These are phyloP conservation scores for Corrigiola litoralis DNA, from an alignment of 179 eudicot species.

Conservation along the genomic window DNA sequence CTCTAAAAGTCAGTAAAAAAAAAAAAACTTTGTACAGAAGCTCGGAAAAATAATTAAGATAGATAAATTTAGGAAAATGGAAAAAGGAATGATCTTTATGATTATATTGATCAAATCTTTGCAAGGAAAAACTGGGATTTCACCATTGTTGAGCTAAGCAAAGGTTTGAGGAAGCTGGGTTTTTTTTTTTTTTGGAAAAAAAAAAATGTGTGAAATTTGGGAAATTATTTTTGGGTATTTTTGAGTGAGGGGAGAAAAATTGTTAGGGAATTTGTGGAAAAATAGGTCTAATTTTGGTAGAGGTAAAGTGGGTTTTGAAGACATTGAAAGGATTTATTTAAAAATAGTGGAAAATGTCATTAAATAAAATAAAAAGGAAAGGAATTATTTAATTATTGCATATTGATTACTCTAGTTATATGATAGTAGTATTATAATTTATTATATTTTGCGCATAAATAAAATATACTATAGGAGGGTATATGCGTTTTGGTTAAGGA, in stretches of 20 bases:
- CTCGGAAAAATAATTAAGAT: not conserved
- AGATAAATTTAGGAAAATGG: constrained; percentile 24
- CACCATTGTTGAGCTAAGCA: not conserved
- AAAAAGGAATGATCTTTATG: constrained; percentile 29
- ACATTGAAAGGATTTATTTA: constrained; percentile 12
- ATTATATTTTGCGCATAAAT: constrained; percentile 20
- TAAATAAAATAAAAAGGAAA: constrained; percentile 15
- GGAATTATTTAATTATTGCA: constrained; percentile 23
- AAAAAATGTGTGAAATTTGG: not conserved
- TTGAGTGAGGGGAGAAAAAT: not conserved
- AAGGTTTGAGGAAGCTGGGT: not conserved
- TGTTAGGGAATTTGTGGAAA: not conserved
- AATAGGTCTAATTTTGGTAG: constrained; percentile 5
- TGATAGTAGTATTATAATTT: not conserved
- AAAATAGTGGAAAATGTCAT: constrained; percentile 3
- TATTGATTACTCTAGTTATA: constrained; percentile 21
- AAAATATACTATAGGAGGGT: no score
- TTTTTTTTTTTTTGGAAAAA: not conserved
- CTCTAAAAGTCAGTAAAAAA: not conserved
- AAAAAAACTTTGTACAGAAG: not conserved
- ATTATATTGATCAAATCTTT: constrained; percentile 8
- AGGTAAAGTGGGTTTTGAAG: constrained; percentile 6
- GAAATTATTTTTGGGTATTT: constrained; percentile 7
- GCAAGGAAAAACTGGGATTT: not conserved
- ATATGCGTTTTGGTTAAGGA: constrained; percentile 28